A percentile compares a stretch with the other conserved stretches of the same genome.
Conservation (phyloP, 176 grass and related monocot species). For the Typha latifolia region DNA sequence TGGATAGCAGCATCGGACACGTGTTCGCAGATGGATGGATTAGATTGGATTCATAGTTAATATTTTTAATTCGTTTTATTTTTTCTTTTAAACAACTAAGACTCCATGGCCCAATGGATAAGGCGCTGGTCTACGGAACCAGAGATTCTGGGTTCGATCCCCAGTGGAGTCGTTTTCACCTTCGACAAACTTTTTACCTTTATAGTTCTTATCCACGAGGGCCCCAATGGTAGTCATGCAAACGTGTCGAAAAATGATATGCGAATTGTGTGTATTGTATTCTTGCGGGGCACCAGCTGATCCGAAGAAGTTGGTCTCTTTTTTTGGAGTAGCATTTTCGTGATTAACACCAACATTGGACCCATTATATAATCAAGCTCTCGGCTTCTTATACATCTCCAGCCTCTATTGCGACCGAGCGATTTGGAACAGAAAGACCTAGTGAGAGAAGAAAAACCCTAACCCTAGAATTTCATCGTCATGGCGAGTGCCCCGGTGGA, state of each 20-base stretch:
- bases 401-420: background rate
- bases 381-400: background rate
- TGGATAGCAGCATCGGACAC: background rate
- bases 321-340: no score
- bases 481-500: constrained; percentile 26
- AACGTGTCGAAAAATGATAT: no score
- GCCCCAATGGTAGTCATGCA: background rate
- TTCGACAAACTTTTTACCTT: background rate
- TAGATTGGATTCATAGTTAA: no score
- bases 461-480: constrained; percentile 3
- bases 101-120: constrained; percentile 44
- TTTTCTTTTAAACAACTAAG: no score
- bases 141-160: constrained; percentile 74
- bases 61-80: no score
- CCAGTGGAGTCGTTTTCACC: constrained; percentile 43
- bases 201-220: background rate
- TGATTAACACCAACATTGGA: no score
- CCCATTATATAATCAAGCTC: no score
- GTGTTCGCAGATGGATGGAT: background rate
- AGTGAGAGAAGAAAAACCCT: constrained; percentile 20
- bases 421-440: background rate
- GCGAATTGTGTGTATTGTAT: no score
- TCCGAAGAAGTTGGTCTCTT: no score
- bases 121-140: constrained; percentile 47
- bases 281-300: no score